Evolutionary conservation across 108 stramenopile species (phyloP).

Genomic region (Asterionellopsis glacialis): DNA sequence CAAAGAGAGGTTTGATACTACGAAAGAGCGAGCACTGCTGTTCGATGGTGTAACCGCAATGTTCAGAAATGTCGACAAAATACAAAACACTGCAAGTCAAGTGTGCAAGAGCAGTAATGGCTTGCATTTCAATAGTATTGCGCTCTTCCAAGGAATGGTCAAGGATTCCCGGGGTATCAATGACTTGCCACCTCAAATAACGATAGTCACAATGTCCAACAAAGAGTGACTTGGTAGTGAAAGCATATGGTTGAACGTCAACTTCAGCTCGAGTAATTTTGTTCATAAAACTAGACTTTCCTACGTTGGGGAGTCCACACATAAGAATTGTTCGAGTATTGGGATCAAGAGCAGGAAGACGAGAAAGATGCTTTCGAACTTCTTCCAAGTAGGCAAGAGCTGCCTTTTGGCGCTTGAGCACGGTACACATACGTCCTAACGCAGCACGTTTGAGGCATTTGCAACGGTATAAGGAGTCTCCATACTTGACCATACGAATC

Average conservation of each 20-base stretch:
- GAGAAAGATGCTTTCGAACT: slow-evolving; percentile 96
- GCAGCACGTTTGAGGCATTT: slow-evolving; percentile 99
- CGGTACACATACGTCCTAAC: slow-evolving; percentile 97
- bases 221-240: slow-evolving; percentile 98
- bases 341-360: slow-evolving; percentile 97
- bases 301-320: slow-evolving; percentile 98
- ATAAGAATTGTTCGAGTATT: slow-evolving; percentile 97
- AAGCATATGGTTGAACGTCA: slow-evolving; percentile 99
- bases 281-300: slow-evolving; percentile 99
- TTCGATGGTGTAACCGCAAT: slow-evolving; percentile 97
- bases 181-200: slow-evolving; percentile 98
- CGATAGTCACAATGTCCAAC: slow-evolving; percentile 99
- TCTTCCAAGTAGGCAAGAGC: slow-evolving; percentile 95
- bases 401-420: slow-evolving; percentile 96
- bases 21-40: slow-evolving; percentile 93
- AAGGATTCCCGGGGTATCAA: slow-evolving; percentile 98
- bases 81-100: slow-evolving; percentile 96
- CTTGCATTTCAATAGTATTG: slow-evolving; percentile 99
- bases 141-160: slow-evolving; percentile 96
- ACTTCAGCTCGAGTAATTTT: slow-evolving; percentile 99
- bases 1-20: slow-evolving; percentile 94
- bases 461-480: slow-evolving; percentile 97
- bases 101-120: slow-evolving; percentile 98
- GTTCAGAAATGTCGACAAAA: slow-evolving; percentile 97
- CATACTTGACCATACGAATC: slow-evolving; percentile 98